These are phyloP conservation scores for Pseudogymnoascus sp. DNA, from an alignment of 2,329 filamentous ascomycete species.

Conservation along the genomic window DNA sequence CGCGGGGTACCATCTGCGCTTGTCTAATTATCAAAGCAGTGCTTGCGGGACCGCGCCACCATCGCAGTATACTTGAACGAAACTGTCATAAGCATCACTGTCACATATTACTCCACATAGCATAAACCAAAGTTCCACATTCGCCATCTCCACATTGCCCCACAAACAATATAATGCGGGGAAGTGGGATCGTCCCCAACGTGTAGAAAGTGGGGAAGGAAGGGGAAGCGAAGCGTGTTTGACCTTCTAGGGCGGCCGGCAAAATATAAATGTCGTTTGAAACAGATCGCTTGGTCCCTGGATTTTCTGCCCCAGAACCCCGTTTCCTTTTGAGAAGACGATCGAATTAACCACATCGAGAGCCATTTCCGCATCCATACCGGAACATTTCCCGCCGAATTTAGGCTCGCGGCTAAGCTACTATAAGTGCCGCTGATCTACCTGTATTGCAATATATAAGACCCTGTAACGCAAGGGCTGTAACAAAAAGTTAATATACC, in stretches of 20 bases:
- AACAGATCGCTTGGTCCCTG: not conserved
- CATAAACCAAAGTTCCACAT: not conserved
- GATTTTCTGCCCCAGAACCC: not conserved
- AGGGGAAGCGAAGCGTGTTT: not conserved
- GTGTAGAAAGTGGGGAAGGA: not conserved
- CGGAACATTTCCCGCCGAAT: not conserved
- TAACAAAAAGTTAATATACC: slow-evolving; percentile 19
- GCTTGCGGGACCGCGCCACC: too few species aligned
- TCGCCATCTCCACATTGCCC: not conserved
- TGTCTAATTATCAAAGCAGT: not conserved
- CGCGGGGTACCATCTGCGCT: not conserved
- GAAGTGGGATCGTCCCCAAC: not conserved
- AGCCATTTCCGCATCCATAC: not conserved
- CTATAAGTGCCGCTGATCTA: not conserved
- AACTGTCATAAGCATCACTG: not conserved
- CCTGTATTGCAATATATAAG: not conserved
- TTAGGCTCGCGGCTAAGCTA: not conserved
- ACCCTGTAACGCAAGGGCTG: slow-evolving; percentile 2
- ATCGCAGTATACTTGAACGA: not conserved
- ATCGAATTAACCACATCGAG: not conserved
- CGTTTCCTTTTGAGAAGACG: not conserved
- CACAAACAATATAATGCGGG: not conserved
- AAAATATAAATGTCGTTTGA: not conserved
- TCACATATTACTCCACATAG: not conserved
- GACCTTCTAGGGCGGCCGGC: not conserved